phyloP scores from a whole-genome alignment of 2,329 filamentous ascomycete species.

The Endocalyx cinctus region DNA sequence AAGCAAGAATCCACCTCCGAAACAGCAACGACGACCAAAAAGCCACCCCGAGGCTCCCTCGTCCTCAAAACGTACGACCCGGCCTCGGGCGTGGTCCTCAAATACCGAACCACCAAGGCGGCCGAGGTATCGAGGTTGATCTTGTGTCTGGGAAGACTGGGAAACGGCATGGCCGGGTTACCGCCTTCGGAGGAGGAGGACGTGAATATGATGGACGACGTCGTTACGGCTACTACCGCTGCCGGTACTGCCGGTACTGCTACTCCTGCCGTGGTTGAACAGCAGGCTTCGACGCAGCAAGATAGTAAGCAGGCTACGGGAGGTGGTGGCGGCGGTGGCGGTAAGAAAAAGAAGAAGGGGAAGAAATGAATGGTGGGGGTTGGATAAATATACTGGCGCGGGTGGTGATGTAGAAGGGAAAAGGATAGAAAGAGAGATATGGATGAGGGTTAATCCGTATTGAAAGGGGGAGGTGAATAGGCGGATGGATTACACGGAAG shows the following conservation, averaged over 20 bases:
- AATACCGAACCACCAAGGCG: conserved; percentile 87
- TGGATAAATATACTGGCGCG: conserved; percentile 24
- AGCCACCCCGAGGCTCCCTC: conserved; percentile 59
- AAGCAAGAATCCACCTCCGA: conserved; percentile 25
- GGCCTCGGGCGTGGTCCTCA: conserved; percentile 72
- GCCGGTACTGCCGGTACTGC: conserved; percentile 13
- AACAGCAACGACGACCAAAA: conserved; percentile 9
- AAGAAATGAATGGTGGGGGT: conserved; percentile 19
- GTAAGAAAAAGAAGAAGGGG: conserved; percentile 24
- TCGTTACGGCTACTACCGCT: too few relatives aligned
- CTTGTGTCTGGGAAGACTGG: conserved; percentile 68
- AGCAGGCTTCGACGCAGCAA: too few relatives aligned
- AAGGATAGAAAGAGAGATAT: conserved; percentile 70
- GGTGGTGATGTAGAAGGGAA: conserved; percentile 53
- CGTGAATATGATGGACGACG: conserved; percentile 38
- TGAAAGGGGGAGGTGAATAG: not conserved
- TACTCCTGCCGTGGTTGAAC: conserved; percentile 11
- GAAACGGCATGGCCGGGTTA: conserved; percentile 61
- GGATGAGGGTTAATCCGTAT: too few relatives aligned
- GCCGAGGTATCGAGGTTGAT: conserved; percentile 85
- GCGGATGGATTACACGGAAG: not conserved
- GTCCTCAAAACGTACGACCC: conserved; percentile 89
- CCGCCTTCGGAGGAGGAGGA: conserved; percentile 34
- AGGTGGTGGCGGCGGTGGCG: conserved; percentile 22
- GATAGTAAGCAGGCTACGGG: too few relatives aligned